These are phyloP conservation scores for Phytophthora ramorum DNA, from an alignment of 352 stramenopile species.

Conservation along the genomic window DNA sequence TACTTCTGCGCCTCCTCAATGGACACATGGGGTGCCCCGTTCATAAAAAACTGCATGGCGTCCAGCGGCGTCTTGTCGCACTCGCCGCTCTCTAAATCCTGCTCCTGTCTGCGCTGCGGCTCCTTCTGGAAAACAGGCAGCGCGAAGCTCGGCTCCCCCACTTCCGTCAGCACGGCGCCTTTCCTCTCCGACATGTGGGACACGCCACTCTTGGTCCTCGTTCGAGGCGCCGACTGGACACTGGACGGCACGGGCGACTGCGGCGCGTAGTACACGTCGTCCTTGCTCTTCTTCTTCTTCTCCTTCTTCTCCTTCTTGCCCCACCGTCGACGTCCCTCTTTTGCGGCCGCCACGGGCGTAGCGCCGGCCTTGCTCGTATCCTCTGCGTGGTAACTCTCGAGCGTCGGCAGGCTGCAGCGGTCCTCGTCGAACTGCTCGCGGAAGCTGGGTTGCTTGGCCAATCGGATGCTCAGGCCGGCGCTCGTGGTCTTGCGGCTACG, in stretches of 20 bases:
- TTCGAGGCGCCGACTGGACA: constrained; percentile 20
- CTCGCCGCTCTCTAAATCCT: constrained; percentile 24
- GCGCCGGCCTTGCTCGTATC: constrained; percentile 12
- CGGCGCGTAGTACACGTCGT: constrained; percentile 44
- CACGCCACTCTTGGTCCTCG: constrained; percentile 29
- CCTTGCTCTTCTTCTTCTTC: neutral
- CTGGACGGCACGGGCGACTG: constrained; percentile 36
- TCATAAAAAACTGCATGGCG: constrained; percentile 39
- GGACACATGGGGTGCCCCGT: constrained; percentile 66
- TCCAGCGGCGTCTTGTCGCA: constrained; percentile 23
- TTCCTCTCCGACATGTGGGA: constrained; percentile 43
- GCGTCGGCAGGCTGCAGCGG: constrained; percentile 56
- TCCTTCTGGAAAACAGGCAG: constrained; percentile 47
- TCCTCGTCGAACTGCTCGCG: constrained; percentile 63
- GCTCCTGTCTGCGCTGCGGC: constrained; percentile 19
- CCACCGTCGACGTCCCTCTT: constrained; percentile 4
- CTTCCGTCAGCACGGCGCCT: constrained; percentile 67
- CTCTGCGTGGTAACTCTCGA: constrained; percentile 48
- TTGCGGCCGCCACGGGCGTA: constrained; percentile 5
- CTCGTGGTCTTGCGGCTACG: constrained; percentile 22
- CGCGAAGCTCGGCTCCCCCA: constrained; percentile 50
- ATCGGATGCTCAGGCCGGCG: constrained; percentile 6
- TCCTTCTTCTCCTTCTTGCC: constrained; percentile 20
- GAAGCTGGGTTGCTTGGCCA: constrained; percentile 51
- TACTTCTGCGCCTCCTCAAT: constrained; percentile 91